Evolutionary conservation across 1,284 basidiomycete genomes (phyloP).

Genomic region (Trichosporon sp.): DNA sequence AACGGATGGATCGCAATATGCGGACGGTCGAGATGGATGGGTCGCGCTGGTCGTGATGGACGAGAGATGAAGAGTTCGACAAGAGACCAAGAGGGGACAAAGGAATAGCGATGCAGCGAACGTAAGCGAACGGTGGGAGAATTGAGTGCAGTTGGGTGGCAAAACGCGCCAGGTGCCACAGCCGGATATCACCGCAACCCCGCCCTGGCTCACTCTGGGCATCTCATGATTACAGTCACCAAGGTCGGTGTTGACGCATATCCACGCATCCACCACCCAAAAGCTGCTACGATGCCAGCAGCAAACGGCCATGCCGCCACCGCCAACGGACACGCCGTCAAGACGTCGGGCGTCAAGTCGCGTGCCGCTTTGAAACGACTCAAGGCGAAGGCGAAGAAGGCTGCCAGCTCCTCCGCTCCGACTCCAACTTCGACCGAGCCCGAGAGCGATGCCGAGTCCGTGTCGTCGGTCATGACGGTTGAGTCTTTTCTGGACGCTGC

Average conservation of each 20-base stretch:
- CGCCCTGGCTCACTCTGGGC: background rate
- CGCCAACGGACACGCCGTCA: slow-evolving; percentile 29
- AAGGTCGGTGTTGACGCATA: background rate
- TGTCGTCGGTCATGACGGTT: slow-evolving; percentile 27
- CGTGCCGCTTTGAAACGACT: slow-evolving; percentile 43
- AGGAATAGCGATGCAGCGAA: background rate
- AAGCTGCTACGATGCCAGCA: slow-evolving; percentile 4
- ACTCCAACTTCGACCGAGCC: slow-evolving; percentile 34
- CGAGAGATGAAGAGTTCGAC: background rate
- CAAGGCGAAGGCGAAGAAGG: slow-evolving; percentile 45
- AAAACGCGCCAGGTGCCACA: background rate
- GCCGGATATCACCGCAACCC: slow-evolving; percentile 3
- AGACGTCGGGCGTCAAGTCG: slow-evolving; percentile 38
- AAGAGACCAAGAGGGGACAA: background rate
- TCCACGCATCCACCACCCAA: background rate
- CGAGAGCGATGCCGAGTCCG: slow-evolving; percentile 38
- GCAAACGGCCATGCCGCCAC: slow-evolving; percentile 20
- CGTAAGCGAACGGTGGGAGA: background rate
- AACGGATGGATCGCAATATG: background rate
- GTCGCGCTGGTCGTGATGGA: background rate
- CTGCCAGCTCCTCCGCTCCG: slow-evolving; percentile 27
- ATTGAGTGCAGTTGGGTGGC: background rate
- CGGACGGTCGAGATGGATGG: background rate
- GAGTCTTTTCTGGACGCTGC: slow-evolving; percentile 29
- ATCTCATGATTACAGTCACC: background rate